These are phyloP conservation scores for Suhomyces yuchorum DNA, from an alignment of 1,139 yeast species.

Conservation along the genomic window DNA sequence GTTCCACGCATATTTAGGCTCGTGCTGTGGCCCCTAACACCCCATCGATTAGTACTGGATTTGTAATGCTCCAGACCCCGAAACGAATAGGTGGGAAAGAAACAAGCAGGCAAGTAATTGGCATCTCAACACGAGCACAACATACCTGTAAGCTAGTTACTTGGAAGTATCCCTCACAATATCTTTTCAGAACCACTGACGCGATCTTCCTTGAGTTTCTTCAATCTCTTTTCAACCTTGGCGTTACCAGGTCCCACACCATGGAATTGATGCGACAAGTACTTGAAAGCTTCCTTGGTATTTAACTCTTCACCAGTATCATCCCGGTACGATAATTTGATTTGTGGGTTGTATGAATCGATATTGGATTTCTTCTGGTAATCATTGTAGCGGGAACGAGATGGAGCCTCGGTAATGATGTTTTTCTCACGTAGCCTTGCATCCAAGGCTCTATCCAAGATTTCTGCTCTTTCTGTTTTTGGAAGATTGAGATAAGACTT, in stretches of 20 bases:
- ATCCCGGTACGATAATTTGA: slow-evolving; percentile 68
- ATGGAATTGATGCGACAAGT: slow-evolving; percentile 83
- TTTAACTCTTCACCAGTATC: slow-evolving; percentile 65
- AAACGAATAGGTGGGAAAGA: no score
- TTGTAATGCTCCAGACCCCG: no score
- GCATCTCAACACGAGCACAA: no score
- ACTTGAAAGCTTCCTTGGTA: slow-evolving; percentile 82
- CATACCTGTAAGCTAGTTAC: no score
- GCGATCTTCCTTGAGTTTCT: slow-evolving; percentile 10
- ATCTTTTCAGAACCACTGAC: slow-evolving; percentile 6
- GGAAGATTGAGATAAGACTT: slow-evolving; percentile 33
- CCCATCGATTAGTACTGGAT: no score
- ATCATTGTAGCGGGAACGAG: slow-evolving; percentile 15
- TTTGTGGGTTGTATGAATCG: slow-evolving; percentile 61
- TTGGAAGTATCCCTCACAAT: background rate
- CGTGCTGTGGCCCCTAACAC: no score
- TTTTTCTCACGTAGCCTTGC: slow-evolving; percentile 31
- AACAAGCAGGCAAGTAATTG: no score
- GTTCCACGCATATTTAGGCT: no score
- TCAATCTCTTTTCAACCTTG: slow-evolving; percentile 16
- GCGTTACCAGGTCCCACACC: slow-evolving; percentile 43
- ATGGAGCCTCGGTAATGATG: slow-evolving; percentile 21
- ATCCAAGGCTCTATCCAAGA: slow-evolving; percentile 34
- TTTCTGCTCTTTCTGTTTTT: slow-evolving; percentile 31
- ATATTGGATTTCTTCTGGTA: slow-evolving; percentile 23